phyloP scores from a whole-genome alignment of 768 basidiomycete species.

The Leucosporidium yakuticum region DNA sequence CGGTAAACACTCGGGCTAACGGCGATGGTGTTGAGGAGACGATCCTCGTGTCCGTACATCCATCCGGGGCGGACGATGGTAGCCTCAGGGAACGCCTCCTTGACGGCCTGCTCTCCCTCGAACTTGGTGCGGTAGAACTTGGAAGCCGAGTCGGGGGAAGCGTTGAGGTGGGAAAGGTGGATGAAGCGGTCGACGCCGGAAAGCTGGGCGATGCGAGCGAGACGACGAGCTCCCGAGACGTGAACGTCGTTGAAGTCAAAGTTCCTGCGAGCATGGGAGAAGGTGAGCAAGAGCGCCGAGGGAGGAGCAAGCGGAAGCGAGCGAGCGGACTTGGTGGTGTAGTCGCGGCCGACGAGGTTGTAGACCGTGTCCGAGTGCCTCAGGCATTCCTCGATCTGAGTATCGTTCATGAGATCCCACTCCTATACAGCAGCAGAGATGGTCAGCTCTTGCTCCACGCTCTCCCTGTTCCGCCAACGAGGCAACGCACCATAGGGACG shows the following conservation, averaged over 20 bases:
- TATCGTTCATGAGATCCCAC: constrained; percentile 87
- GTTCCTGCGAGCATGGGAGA: constrained; percentile 58
- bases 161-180: constrained; percentile 93
- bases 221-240: constrained; percentile 70
- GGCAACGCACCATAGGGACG: constrained; percentile 67
- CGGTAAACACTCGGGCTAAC: constrained; percentile 92
- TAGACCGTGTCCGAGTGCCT: constrained; percentile 94
- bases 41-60: constrained; percentile 95
- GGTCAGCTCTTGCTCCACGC: constrained; percentile 3
- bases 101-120: constrained; percentile 80
- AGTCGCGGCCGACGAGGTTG: constrained; percentile 90
- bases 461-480: not conserved
- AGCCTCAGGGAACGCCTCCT: constrained; percentile 71
- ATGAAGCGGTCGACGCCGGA: constrained; percentile 76
- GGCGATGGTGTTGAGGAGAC: constrained; percentile 83
- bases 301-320: not conserved
- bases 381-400: constrained; percentile 86
- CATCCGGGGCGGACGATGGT: constrained; percentile 79
- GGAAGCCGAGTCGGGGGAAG: constrained; percentile 67
- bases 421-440: constrained; percentile 54
- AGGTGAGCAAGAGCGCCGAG: not conserved
- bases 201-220: constrained; percentile 73
- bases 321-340: constrained; percentile 74
- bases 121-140: constrained; percentile 83
- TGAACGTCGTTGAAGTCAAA: constrained; percentile 77